Evolutionary conservation across 192 early-diverging fungal genomes (phyloP), one percentile per base, ranked within the genome.

Genomic region (Lunasporangiospora selenospora): DNA sequence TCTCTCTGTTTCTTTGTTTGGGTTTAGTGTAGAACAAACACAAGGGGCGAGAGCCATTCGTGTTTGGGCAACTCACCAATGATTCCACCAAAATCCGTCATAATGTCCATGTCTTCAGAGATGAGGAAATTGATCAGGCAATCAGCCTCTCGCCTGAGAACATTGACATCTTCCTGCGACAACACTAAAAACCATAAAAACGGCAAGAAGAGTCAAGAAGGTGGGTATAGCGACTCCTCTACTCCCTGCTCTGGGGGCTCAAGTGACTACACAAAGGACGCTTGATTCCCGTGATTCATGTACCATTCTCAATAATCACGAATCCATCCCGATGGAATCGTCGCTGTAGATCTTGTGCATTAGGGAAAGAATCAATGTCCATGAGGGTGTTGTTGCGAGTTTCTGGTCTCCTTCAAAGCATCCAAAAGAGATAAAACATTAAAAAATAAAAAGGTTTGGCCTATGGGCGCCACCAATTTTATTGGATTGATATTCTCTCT

Each of bases 271-370:
- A n/a, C 16, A 33, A 11, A 32, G 7, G 34, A 46, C 23, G 19
- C 6, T 27, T 21, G 0, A 12, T 21, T 47, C 12, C 29, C 29
- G 13, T 26, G 23, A 13, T 21, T 21, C 18, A 18, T 33, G 53
- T 66, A 67, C 65, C 65, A 34, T 73, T 58, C 49, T 45, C 24
- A 1, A 63, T 7, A 43, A 73, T 44, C 18, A 63, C 24, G 38
- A 63, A 73, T 18, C 69, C 69, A 46, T 73, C 61, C 9, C 69
- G 59, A 31, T 62, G 60, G 42, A 73, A 73, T 27, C 47, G 53
- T 26, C 33, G 39, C 6, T 48, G 59, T n/a, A n/a, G 9, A 42
- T 15, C 13, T 39, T 39, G n/a, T 62, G 27, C 18, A 5, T 57
- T 18, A 56, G 51, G 29, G 12, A 23, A 16, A 31, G 19, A 11